Evolutionary conservation across 2,329 filamentous ascomycete species (phyloP).

Genomic region (Xylaria sp.): DNA sequence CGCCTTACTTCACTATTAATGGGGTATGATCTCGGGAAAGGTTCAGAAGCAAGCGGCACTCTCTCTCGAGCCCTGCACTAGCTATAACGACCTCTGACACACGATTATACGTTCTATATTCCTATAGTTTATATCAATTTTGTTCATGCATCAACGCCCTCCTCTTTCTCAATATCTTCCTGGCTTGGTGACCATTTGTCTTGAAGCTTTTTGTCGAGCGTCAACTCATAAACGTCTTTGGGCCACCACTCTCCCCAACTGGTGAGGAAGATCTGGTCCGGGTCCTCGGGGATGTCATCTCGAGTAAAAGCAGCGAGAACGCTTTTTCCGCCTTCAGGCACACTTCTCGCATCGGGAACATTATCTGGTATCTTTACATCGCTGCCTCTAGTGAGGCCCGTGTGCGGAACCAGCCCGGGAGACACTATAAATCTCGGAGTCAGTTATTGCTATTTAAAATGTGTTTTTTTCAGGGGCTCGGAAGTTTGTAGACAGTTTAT

Average conservation of each 20-base stretch:
- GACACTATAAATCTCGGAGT: too few species aligned
- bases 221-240: slow-evolving; percentile 54
- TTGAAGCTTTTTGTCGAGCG: slow-evolving; percentile 59
- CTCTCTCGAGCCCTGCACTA: background rate
- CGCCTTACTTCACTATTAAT: background rate
- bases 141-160: slow-evolving; percentile 40
- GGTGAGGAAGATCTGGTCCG: slow-evolving; percentile 63
- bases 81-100: background rate
- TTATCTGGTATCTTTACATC: slow-evolving; percentile 45
- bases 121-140: background rate
- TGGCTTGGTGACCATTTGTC: slow-evolving; percentile 61
- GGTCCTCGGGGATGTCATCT: slow-evolving; percentile 60
- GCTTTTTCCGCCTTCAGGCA: slow-evolving; percentile 59
- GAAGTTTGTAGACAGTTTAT: too few species aligned
- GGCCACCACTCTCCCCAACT: slow-evolving; percentile 68
- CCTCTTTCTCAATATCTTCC: slow-evolving; percentile 60
- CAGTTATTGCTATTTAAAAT: too few species aligned
- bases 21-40: background rate
- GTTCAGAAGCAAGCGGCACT: background rate
- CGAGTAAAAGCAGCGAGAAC: slow-evolving; percentile 57
- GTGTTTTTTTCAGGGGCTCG: too few species aligned
- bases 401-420: slow-evolving; percentile 62
- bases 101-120: background rate
- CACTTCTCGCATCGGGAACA: slow-evolving; percentile 59
- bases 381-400: slow-evolving; percentile 52